Percentiles rank a stretch among this genome's conserved stretches.
These are phyloP conservation scores for Zymoseptoria brevis DNA, from an alignment of 2,329 filamentous ascomycete species.

Conservation along the genomic window DNA sequence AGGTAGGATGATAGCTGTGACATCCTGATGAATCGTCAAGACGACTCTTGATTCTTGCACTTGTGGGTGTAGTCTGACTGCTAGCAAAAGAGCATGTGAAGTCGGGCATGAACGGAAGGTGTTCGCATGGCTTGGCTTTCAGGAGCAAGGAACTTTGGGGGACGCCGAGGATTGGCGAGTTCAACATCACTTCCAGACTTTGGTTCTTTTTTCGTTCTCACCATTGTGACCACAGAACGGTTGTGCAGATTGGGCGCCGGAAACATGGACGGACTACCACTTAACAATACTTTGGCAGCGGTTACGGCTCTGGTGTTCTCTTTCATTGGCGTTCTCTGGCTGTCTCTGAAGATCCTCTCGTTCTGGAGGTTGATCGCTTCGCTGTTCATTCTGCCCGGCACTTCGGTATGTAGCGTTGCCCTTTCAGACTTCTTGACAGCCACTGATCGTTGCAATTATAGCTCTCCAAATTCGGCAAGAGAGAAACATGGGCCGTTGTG, in stretches of 20 bases:
- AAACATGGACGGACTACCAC: conserved; percentile 6
- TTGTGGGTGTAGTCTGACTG: background rate
- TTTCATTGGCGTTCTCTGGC: conserved; percentile 32
- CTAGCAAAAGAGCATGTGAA: background rate
- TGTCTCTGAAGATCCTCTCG: conserved; percentile 36
- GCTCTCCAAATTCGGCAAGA: conserved; percentile 84
- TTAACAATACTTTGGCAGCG: conserved; percentile 24
- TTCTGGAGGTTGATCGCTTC: conserved; percentile 41
- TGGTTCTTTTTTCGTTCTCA: background rate
- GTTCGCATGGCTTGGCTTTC: background rate
- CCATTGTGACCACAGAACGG: conserved; percentile 3
- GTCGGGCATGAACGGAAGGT: background rate
- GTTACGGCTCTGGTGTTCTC: conserved; percentile 29
- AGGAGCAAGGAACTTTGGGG: conserved; percentile 3
- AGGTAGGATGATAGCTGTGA: conserved; percentile 32
- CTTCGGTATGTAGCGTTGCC: conserved; percentile 31
- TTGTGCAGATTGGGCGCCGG: background rate
- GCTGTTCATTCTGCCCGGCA: conserved; percentile 43
- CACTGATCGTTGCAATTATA: conserved; percentile 32
- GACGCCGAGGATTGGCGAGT: background rate
- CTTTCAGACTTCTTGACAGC: background rate
- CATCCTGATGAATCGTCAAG: conserved; percentile 1
- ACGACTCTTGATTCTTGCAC: too few species aligned
- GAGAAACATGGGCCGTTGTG: conserved; percentile 87
- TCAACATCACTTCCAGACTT: conserved; percentile 1